Evolutionary conservation across 2,329 filamentous ascomycete species (phyloP), one percentile per base, ranked within the genome.

Genomic region (Huntiella moniliformis): DNA sequence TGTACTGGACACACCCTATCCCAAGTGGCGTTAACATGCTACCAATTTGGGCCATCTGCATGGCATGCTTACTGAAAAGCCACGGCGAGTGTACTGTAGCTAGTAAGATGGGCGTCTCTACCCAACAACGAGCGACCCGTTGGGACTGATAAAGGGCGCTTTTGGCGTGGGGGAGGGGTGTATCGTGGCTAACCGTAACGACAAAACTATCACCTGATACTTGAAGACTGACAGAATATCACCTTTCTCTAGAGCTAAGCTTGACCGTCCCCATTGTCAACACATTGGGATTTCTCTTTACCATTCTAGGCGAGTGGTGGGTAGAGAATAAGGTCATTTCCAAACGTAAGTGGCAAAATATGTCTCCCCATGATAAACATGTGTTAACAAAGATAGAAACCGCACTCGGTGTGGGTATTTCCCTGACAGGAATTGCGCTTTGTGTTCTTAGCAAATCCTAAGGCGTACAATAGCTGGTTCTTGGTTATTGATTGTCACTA

Each of bases 221-320:
- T 12, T 16, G 32, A 28, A 31, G 22, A 31, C 18, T 42, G 32
- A 42, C 39, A 33, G 5, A 32, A 12, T 8, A 31, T n/a, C 11
- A 35, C 12, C 10, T 13, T 17, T 13, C 5, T 38, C 4, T 54
- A 91, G 88, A 96, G 61, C 59, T 96, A 54, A 94, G 86, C 57
- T 67, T 96, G 51, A 95, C 87, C 2, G 87, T 96, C 1, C 88
- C 88, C 1, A 91, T 96, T 51, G 87, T 88, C 1, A 96, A 96
- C 57, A 93, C 86, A 0, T 65, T 93, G 56, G 88, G 88, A 0
- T 96, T 96, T 54, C 62, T 96, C n/a, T 96, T 95, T 57, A 96
- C 88, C 0, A 87, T 95, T 2, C 57, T 95, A 10, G 88, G 87
- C 1, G 88, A 96, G 55, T 96, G 87, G 86, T 92, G 80, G 68